A percentile compares a stretch with the other conserved stretches of the same genome.
Evolutionary conservation across 2,329 filamentous ascomycete genomes (phyloP).

Genomic region (Trichophyton simii): DNA sequence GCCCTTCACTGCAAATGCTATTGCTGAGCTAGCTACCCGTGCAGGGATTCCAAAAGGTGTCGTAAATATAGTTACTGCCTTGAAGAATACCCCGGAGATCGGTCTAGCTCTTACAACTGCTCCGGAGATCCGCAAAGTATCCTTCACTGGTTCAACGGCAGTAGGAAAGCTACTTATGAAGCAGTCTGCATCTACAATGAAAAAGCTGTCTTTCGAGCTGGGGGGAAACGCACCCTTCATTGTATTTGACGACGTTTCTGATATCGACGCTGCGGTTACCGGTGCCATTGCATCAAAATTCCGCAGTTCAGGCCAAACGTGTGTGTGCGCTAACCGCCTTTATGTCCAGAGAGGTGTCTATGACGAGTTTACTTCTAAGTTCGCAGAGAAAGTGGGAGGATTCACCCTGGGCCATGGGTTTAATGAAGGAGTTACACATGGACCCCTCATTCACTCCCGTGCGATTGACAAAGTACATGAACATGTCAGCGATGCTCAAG

Average conservation of each 20-base stretch:
- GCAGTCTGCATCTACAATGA: constrained; percentile 69
- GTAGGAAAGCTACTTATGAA: constrained; percentile 73
- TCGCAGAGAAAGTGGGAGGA: constrained; percentile 41
- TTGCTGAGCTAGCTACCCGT: constrained; percentile 73
- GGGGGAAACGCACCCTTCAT: constrained; percentile 95
- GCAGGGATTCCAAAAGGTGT: constrained; percentile 86
- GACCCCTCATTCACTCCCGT: constrained; percentile 57
- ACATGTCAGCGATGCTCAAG: constrained; percentile 66
- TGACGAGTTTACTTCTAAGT: constrained; percentile 42
- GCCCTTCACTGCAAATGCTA: constrained; percentile 75
- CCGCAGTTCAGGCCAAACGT: constrained; percentile 88
- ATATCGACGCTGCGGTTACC: constrained; percentile 69
- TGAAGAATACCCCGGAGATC: constrained; percentile 66
- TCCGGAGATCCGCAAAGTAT: constrained; percentile 71
- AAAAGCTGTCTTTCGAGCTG: constrained; percentile 80
- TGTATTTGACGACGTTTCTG: constrained; percentile 79
- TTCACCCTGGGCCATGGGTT: constrained; percentile 39
- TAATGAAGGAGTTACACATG: constrained; percentile 35
- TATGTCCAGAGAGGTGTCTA: constrained; percentile 42
- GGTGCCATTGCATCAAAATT: constrained; percentile 84
- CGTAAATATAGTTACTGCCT: constrained; percentile 73
- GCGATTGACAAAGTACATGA: constrained; percentile 66
- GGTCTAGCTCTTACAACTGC: constrained; percentile 66
- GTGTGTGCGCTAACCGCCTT: constrained; percentile 60
- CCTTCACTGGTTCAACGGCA: constrained; percentile 69